Percentiles rank a stretch among this genome's conserved stretches.
Evolutionary conservation across 176 grass and related monocot species (phyloP).

Genomic region (Zizania latifolia): DNA sequence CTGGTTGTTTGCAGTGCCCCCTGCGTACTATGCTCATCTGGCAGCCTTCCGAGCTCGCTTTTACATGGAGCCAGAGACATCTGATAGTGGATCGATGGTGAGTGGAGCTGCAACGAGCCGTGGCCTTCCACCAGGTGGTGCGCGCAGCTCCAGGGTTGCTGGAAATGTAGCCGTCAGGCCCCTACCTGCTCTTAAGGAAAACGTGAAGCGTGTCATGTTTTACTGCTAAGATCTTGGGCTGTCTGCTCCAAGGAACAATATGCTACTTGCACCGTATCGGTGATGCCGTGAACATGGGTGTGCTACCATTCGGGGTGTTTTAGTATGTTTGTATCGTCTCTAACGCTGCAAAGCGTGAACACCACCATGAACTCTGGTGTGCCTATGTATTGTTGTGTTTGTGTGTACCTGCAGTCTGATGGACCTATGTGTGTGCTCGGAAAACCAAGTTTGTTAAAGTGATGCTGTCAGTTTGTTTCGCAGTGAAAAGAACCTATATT

Average conservation of each 20-base stretch:
- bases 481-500: too few species aligned
- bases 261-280: not conserved
- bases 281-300: not conserved
- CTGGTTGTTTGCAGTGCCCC: slow-evolving; percentile 57
- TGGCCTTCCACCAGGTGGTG: slow-evolving; percentile 33
- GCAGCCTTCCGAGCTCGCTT: slow-evolving; percentile 83
- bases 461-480: too few species aligned
- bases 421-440: not conserved
- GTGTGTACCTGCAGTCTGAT: not conserved
- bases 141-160: slow-evolving; percentile 38
- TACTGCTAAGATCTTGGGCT: slow-evolving; percentile 56
- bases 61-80: slow-evolving; percentile 87
- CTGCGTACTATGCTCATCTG: slow-evolving; percentile 86
- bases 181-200: slow-evolving; percentile 84
- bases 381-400: not conserved
- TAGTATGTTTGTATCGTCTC: not conserved
- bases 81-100: slow-evolving; percentile 73
- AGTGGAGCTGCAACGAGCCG: slow-evolving; percentile 48
- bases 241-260: not conserved
- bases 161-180: slow-evolving; percentile 82
- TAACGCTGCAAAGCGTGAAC: not conserved
- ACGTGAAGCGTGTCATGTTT: slow-evolving; percentile 89
- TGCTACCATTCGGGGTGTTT: not conserved
- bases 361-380: too few species aligned
- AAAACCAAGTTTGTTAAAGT: not conserved